Evolutionary conservation across 2,329 filamentous ascomycete species (phyloP).

Genomic region (Akanthomyces lecanii): DNA sequence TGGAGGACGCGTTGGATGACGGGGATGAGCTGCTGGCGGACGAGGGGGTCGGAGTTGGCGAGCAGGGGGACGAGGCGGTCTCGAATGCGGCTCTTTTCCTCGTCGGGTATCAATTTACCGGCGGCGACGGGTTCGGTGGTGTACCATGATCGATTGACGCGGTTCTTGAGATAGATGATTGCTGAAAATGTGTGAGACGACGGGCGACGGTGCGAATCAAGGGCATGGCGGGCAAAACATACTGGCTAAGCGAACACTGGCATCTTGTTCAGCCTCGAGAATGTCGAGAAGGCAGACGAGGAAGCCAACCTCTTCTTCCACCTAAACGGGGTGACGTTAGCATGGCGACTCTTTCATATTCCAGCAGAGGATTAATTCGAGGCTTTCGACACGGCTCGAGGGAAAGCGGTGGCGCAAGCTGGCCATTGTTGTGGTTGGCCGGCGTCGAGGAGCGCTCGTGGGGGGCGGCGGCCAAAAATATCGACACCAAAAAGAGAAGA

Average conservation of each 20-base stretch:
- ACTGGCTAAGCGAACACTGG: slow-evolving; percentile 84
- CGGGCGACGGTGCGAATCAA: slow-evolving; percentile 1
- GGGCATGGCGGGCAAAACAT: slow-evolving; percentile 37
- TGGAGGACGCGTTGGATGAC: slow-evolving; percentile 94
- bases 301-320: slow-evolving; percentile 86
- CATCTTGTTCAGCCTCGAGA: slow-evolving; percentile 81
- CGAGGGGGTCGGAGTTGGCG: slow-evolving; percentile 70
- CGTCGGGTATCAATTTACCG: slow-evolving; percentile 74
- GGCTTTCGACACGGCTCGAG: background rate
- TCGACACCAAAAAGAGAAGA: slow-evolving; percentile 10
- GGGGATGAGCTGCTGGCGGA: slow-evolving; percentile 90
- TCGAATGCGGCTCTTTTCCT: slow-evolving; percentile 82
- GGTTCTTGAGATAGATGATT: slow-evolving; percentile 97
- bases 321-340: slow-evolving; percentile 45
- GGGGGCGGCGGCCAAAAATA: slow-evolving; percentile 3
- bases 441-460: slow-evolving; percentile 7
- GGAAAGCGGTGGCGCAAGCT: background rate
- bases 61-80: slow-evolving; percentile 86
- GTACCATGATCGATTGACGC: slow-evolving; percentile 88
- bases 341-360: background rate
- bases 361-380: background rate
- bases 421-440: background rate
- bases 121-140: slow-evolving; percentile 69
- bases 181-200: slow-evolving; percentile 48
- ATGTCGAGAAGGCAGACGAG: slow-evolving; percentile 87